These are phyloP conservation scores for Candida ficus DNA, from an alignment of 805 yeast genomes.

Conservation along the genomic window DNA sequence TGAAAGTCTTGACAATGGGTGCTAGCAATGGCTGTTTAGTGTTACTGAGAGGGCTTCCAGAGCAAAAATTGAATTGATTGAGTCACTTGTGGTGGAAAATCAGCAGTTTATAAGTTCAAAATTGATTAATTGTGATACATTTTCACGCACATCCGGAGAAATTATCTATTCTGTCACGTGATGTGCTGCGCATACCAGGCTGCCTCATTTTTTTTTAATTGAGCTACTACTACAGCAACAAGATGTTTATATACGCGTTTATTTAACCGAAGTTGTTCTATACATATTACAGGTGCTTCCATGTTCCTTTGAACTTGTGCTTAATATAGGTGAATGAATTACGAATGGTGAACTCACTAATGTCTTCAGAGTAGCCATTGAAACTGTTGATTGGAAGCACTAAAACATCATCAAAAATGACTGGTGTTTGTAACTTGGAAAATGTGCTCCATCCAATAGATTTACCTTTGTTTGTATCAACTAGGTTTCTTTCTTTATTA, in stretches of 20 bases:
- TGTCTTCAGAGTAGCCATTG: constrained; percentile 16
- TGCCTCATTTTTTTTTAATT: too few relatives aligned
- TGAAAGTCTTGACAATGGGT: too few relatives aligned
- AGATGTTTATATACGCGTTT: too few relatives aligned
- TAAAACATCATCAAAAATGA: constrained; percentile 18
- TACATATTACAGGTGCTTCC: constrained; percentile 15
- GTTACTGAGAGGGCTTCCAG: too few relatives aligned
- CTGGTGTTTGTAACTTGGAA: constrained; percentile 13
- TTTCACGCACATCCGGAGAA: not conserved
- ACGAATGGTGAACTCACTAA: constrained; percentile 7
- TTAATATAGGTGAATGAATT: constrained; percentile 12
- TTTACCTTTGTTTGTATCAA: constrained; percentile 2
- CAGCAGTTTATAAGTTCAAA: too few relatives aligned
- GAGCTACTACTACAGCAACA: too few relatives aligned
- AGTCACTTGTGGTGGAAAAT: too few relatives aligned
- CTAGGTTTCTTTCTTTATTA: constrained; percentile 13
- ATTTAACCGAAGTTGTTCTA: too few relatives aligned
- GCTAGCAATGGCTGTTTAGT: too few relatives aligned
- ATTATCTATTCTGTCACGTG: too few relatives aligned
- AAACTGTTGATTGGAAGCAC: constrained; percentile 18
- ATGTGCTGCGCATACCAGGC: not conserved
- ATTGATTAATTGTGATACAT: too few relatives aligned
- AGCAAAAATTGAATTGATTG: not conserved
- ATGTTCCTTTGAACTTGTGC: constrained; percentile 19
- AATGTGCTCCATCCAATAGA: constrained; percentile 19